Evolutionary conservation across 73 alveolate genomes (phyloP), one percentile per base, ranked within the genome.

Genomic region (Blepharisma japonicum): DNA sequence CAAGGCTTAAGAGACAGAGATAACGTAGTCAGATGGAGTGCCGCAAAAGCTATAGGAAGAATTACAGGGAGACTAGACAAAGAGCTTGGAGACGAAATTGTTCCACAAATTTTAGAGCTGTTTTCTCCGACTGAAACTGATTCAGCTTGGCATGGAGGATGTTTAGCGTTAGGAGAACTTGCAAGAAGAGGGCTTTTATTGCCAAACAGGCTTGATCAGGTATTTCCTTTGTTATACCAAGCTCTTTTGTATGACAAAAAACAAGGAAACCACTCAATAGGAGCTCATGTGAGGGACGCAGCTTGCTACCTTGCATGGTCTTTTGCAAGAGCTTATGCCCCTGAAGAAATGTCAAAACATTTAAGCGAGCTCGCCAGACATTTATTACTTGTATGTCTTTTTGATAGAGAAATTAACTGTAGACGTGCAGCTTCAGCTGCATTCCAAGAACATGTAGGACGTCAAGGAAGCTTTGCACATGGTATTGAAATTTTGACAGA

Each of bases 341-440:
- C 97, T 11, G 96, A 91, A 53, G 95, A 92, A 45, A 91, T 96
- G 97, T 83, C 87, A 80, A 90, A 91, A 20, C 92, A 93, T 83
- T 97, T 94, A n/a, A 92, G 89, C 7, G 86, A 90, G 21, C 84
- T 94, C 8, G 89, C 98, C 2, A 79, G 88, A 46, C 78, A 85
- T 45, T 86, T 95, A 55, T 80, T 91, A 18, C 87, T 94, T 39
- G 94, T 84, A 42, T 77, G 87, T 71, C 80, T 96, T 54, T 96
- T 94, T 77, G 99, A 96, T 82, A 91, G 98, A 91, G 99, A 96
- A 79, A 97, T 96, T 6, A 96, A 96, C 78, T 95, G 98, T 68
- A 82, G 99, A 82, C 85, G 99, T 83, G 99, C 99, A 8, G 99
- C 99, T 18, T 79, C 97, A 78, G 98, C 98, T 18, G 96, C 99